Evolutionary conservation across 2,329 filamentous ascomycete species (phyloP).

Genomic region (Geoglossum cookeanum): DNA sequence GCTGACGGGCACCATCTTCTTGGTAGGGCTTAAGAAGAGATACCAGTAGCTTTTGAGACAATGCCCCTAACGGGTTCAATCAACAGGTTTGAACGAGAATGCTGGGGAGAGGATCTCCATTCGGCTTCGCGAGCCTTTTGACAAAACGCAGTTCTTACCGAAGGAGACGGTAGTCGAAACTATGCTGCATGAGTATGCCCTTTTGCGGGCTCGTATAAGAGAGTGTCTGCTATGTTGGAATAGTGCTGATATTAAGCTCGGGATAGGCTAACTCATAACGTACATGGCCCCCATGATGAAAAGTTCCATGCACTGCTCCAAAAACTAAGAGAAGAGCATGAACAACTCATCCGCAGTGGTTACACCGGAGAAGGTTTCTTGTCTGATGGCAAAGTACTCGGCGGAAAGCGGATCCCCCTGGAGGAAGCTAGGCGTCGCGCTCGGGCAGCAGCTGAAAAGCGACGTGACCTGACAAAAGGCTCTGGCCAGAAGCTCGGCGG

Average conservation of each 20-base stretch:
- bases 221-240: neutral
- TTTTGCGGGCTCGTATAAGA: neutral
- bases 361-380: constrained; percentile 86
- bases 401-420: constrained; percentile 44
- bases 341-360: constrained; percentile 56
- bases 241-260: neutral
- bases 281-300: constrained; percentile 63
- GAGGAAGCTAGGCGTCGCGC: constrained; percentile 60
- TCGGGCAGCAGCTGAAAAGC: constrained; percentile 53
- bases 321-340: constrained; percentile 69
- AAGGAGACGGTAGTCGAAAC: constrained; percentile 72
- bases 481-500: constrained; percentile 60
- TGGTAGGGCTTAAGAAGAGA: constrained; percentile 26
- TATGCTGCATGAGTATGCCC: constrained; percentile 61
- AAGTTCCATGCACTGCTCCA: constrained; percentile 79
- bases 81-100: constrained; percentile 53
- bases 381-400: constrained; percentile 52
- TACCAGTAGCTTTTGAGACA: neutral
- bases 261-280: constrained; percentile 54
- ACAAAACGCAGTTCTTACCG: constrained; percentile 58
- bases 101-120: constrained; percentile 62
- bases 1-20: constrained; percentile 46
- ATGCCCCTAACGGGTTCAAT: constrained; percentile 5
- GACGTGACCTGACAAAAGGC: constrained; percentile 35
- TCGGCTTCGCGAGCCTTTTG: constrained; percentile 56